Base-by-base conservation (phyloP, 2,329 filamentous ascomycete genomes). In the Endoconidiophora laricicola region DNA sequence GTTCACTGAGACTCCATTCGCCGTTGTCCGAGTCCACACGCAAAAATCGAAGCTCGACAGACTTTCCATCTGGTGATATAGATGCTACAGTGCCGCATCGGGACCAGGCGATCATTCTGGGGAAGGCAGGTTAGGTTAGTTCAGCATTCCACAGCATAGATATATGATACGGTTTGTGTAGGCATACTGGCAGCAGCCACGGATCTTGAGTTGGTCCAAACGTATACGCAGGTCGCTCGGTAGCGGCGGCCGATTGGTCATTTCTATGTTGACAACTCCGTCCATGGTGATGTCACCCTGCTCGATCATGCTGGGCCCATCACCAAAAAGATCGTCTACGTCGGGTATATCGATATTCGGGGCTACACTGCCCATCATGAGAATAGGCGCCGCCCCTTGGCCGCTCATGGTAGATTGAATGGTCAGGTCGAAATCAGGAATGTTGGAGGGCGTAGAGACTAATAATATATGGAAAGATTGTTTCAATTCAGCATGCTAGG, bases 31-130 rank as follows among this genome's bases (percentile, higher is more conserved):
- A 73, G 56, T 79, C 72, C 58, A 82, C 80, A 33, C 77, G 73
- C 46, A 94, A 70, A 60, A 85, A 81, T 53, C 81, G 78, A 43
- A 94, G 70, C 59, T 83, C 78, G 48, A 95, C 68, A 12, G 71
- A 72, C 44, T 73, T 73, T 24, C 84, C 83, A 63, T 88, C 82
- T 14, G 76, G 67, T 18, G 80, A 76, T 56, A 96, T 82, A 49
- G 81, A 82, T 24, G 88, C 88, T 56, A 96, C 85, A 53, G 81
- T 86, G 41, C 90, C 90, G 54, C 79, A 76, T 58, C 81, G 87
- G 9, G 90, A 94, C 88, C 90, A 96, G 26, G 83, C 79, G 49
- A 95, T 74, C 56, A 78, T 78, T 61, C 87, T 93, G 57, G 42
- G 44, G 9, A 43, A 44, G 26, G 38, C 20, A 50, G 57, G 22